These are phyloP conservation scores for Raffaelea arxii DNA, from an alignment of 2,329 filamentous ascomycete species.

Conservation along the genomic window DNA sequence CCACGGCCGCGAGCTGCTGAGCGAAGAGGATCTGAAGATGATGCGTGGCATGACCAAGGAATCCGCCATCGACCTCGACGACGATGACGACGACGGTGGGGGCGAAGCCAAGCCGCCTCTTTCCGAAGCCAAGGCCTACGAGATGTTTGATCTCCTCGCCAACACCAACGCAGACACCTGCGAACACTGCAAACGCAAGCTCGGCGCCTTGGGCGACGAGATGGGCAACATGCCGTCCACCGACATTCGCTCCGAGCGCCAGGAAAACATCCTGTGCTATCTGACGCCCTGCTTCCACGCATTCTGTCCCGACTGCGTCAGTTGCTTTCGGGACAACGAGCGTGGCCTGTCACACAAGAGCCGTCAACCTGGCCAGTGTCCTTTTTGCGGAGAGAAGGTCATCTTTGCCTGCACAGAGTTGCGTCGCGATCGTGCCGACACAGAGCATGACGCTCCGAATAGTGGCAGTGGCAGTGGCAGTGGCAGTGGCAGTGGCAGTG, in stretches of 20 bases:
- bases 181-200: slow-evolving; percentile 55
- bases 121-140: slow-evolving; percentile 65
- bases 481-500: background rate
- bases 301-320: slow-evolving; percentile 66
- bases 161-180: slow-evolving; percentile 73
- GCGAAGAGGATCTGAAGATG: slow-evolving; percentile 69
- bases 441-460: slow-evolving; percentile 42
- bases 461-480: slow-evolving; percentile 18
- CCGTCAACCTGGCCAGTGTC: slow-evolving; percentile 46
- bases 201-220: slow-evolving; percentile 38
- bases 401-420: slow-evolving; percentile 59
- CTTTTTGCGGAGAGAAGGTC: slow-evolving; percentile 56
- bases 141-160: slow-evolving; percentile 74
- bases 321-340: slow-evolving; percentile 45
- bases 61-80: slow-evolving; percentile 76
- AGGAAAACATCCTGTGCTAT: slow-evolving; percentile 59
- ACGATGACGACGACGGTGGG: slow-evolving; percentile 28
- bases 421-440: slow-evolving; percentile 48
- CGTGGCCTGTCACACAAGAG: slow-evolving; percentile 28
- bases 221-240: background rate
- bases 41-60: slow-evolving; percentile 75
- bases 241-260: slow-evolving; percentile 46
- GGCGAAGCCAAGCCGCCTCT: slow-evolving; percentile 41
- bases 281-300: slow-evolving; percentile 86
- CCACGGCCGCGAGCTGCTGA: slow-evolving; percentile 85